phyloP scores from a whole-genome alignment of 139 green algal genomes.

The Coccomyxa sp. region DNA sequence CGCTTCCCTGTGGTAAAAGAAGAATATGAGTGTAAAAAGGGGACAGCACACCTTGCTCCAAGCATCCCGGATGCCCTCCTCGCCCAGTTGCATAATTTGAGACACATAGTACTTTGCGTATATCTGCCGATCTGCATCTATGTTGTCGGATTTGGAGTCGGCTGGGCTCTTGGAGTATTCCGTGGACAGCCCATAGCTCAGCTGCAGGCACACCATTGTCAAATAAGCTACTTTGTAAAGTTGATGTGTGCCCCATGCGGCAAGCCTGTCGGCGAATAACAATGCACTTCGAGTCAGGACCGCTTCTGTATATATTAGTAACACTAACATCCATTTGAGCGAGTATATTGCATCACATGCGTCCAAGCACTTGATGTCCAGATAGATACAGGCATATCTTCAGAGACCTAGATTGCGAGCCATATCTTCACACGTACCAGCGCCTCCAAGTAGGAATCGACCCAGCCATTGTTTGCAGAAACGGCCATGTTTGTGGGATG shows the following conservation, averaged over 20 bases:
- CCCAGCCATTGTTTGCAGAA: conserved; percentile 59
- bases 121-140: conserved; percentile 37
- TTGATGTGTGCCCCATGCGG: background rate
- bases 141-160: background rate
- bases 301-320: background rate
- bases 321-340: background rate
- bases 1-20: too few species aligned
- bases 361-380: background rate
- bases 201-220: conserved; percentile 23
- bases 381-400: background rate
- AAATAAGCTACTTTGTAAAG: background rate
- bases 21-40: background rate
- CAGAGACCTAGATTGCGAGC: background rate
- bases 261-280: background rate
- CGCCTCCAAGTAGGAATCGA: conserved; percentile 77
- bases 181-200: conserved; percentile 42
- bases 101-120: conserved; percentile 75
- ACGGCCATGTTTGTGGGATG: background rate
- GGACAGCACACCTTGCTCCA: conserved; percentile 60
- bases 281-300: background rate
- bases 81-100: conserved; percentile 69
- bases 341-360: too few species aligned
- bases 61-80: conserved; percentile 61
- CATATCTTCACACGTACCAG: conserved; percentile 42
- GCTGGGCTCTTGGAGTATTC: conserved; percentile 42